phyloP scores from a whole-genome alignment of 2,329 filamentous ascomycete genomes.

The Aspergillus sp. region DNA sequence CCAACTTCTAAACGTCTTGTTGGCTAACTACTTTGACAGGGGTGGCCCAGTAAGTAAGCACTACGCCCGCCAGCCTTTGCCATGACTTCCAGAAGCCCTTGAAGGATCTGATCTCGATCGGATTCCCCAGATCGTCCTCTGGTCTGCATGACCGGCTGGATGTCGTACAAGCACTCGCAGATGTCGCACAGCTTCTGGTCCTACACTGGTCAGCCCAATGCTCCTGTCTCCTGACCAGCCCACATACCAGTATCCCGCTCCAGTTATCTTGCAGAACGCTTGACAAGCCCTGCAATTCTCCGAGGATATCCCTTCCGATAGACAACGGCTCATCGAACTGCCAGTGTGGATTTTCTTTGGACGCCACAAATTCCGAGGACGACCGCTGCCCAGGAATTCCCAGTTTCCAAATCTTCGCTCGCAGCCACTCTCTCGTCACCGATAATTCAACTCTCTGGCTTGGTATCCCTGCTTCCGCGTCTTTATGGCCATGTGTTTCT shows the following conservation, averaged over 20 bases:
- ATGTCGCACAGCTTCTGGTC: constrained; percentile 6
- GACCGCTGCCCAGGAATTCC: background rate
- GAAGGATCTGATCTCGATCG: background rate
- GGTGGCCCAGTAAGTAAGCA: background rate
- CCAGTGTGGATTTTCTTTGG: background rate
- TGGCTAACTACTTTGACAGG: background rate
- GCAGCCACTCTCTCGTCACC: background rate
- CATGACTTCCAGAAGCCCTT: background rate
- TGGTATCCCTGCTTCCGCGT: background rate
- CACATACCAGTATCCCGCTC: background rate
- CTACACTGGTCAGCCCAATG: constrained; percentile 1
- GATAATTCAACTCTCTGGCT: background rate
- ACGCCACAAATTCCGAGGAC: background rate
- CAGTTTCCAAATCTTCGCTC: constrained; percentile 1
- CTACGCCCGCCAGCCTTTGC: background rate
- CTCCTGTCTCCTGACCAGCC: background rate
- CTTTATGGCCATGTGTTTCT: background rate
- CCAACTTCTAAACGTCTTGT: background rate
- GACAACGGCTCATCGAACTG: constrained; percentile 2
- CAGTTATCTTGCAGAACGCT: background rate
- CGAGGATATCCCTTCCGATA: background rate
- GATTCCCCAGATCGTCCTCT: background rate
- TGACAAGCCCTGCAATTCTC: background rate
- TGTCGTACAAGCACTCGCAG: constrained; percentile 7
- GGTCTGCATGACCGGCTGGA: background rate